A percentile compares a stretch with the other conserved stretches of the same genome.
These are phyloP conservation scores for Xylaria polymorpha DNA, from an alignment of 2,329 filamentous ascomycete species.

Conservation along the genomic window DNA sequence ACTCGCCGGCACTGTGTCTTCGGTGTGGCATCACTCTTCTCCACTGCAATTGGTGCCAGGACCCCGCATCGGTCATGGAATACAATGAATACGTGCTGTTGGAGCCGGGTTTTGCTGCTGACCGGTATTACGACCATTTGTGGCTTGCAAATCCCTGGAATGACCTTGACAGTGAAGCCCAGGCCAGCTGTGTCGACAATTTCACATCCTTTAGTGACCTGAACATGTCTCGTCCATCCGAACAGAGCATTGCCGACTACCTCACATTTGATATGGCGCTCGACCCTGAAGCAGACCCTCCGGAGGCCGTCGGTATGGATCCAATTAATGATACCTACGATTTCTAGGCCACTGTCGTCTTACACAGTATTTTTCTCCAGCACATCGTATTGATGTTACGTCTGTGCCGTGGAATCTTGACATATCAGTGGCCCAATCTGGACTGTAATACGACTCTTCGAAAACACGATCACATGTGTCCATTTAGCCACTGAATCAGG, in stretches of 20 bases:
- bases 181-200: conserved; percentile 37
- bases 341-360: conserved; percentile 2
- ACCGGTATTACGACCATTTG: conserved; percentile 40
- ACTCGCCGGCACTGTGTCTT: conserved; percentile 47
- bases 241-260: conserved; percentile 41
- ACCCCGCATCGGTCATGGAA: conserved; percentile 47
- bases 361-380: conserved; percentile 3
- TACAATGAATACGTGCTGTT: conserved; percentile 45
- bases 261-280: conserved; percentile 38
- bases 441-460: conserved; percentile 10
- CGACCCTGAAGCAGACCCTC: conserved; percentile 46
- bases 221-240: conserved; percentile 27
- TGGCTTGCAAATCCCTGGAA: conserved; percentile 41
- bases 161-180: conserved; percentile 40
- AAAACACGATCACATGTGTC: conserved; percentile 7
- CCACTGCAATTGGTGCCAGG: conserved; percentile 46
- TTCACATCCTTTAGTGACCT: conserved; percentile 41
- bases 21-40: conserved; percentile 50
- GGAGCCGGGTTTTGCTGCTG: conserved; percentile 42
- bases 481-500: neutral
- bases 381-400: conserved; percentile 1
- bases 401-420: neutral
- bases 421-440: neutral
- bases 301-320: conserved; percentile 46
- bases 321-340: conserved; percentile 26